phyloP scores from a whole-genome alignment of 768 basidiomycete species.

The Phanerochaete carnosa region DNA sequence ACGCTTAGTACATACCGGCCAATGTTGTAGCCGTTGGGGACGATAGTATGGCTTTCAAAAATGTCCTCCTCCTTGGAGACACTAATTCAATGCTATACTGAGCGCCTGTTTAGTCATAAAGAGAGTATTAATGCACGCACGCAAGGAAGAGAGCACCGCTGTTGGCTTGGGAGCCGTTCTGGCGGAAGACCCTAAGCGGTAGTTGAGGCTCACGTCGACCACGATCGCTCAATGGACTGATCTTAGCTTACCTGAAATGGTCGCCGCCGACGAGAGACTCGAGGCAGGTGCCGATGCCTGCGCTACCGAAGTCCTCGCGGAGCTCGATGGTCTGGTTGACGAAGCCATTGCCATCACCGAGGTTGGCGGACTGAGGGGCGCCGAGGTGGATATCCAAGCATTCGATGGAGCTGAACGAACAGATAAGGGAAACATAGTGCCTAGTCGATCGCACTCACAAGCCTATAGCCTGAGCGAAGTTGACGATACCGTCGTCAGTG shows the following conservation, averaged over 20 bases:
- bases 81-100: slow-evolving; percentile 20
- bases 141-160: slow-evolving; percentile 55
- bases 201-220: not conserved
- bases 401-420: slow-evolving; percentile 26
- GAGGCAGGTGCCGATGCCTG: slow-evolving; percentile 39
- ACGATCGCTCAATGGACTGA: slow-evolving; percentile 22
- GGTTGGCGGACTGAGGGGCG: slow-evolving; percentile 37
- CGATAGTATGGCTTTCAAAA: slow-evolving; percentile 37
- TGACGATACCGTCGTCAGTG: slow-evolving; percentile 51
- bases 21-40: slow-evolving; percentile 46
- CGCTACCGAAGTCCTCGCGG: slow-evolving; percentile 37
- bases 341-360: slow-evolving; percentile 46
- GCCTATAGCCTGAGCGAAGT: slow-evolving; percentile 59
- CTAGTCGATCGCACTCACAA: slow-evolving; percentile 40
- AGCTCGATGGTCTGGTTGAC: slow-evolving; percentile 44
- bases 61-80: slow-evolving; percentile 47
- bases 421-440: not conserved
- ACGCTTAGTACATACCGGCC: slow-evolving; percentile 33
- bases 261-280: slow-evolving; percentile 45
- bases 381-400: slow-evolving; percentile 36
- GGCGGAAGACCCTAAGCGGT: slow-evolving; percentile 44
- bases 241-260: slow-evolving; percentile 51
- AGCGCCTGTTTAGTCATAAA: not conserved
- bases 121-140: slow-evolving; percentile 31
- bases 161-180: slow-evolving; percentile 52